Percentiles rank a stretch among this genome's conserved stretches.
Conservation (phyloP, 305 asterid genomes). For the Euphrasia arctica region DNA sequence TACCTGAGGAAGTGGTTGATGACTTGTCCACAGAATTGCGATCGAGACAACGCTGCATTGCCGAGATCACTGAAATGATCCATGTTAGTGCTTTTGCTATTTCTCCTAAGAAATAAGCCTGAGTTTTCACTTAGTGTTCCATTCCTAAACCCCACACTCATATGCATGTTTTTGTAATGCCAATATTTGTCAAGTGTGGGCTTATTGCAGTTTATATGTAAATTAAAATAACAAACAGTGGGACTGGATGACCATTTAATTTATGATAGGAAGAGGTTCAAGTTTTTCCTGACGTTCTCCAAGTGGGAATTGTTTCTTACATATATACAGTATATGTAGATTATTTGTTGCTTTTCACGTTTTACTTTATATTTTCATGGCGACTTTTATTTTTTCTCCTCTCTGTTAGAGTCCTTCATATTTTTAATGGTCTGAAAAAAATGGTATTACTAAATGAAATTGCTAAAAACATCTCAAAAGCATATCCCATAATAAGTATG, state of each 20-base stretch:
- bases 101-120: slow-evolving; percentile 12
- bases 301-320: neutral
- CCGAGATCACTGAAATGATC: slow-evolving; percentile 97
- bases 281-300: neutral
- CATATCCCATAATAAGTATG: neutral
- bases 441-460: neutral
- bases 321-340: no score
- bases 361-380: neutral
- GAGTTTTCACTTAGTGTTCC: slow-evolving; percentile 5
- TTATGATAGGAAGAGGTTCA: neutral
- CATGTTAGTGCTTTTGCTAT: slow-evolving; percentile 56
- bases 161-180: neutral
- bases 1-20: slow-evolving; percentile 38
- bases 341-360: neutral
- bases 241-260: neutral
- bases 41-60: slow-evolving; percentile 77
- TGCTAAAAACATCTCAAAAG: slow-evolving; percentile 5
- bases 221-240: slow-evolving; percentile 1
- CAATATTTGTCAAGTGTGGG: slow-evolving; percentile 2
- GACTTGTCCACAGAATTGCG: slow-evolving; percentile 62
- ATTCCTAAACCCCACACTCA: slow-evolving; percentile 4
- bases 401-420: neutral
- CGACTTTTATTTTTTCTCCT: neutral
- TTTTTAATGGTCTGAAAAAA: neutral
- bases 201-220: slow-evolving; percentile 3